These are phyloP conservation scores for Lepidium campestre DNA, from an alignment of 441 rosid genomes.

Conservation along the genomic window DNA sequence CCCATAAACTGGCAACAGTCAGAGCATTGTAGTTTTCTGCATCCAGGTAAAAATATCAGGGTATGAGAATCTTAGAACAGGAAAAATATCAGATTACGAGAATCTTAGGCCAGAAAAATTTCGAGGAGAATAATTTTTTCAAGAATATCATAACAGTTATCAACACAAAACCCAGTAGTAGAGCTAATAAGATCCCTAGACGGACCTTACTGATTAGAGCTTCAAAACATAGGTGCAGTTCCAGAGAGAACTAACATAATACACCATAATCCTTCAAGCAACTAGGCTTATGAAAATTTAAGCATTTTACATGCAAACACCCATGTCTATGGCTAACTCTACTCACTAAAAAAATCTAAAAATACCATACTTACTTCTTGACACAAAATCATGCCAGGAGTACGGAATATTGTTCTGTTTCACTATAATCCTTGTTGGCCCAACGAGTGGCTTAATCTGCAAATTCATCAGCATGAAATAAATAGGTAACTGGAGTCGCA, in stretches of 20 bases:
- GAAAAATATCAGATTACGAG: neutral
- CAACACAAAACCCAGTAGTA: constrained; percentile 1
- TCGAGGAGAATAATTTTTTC: neutral
- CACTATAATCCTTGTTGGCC: constrained; percentile 67
- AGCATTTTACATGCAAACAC: neutral
- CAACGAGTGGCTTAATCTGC: constrained; percentile 88
- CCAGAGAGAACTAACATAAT: constrained; percentile 4
- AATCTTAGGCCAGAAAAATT: neutral
- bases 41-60: constrained; percentile 19
- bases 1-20: constrained; percentile 85
- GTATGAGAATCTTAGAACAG: constrained; percentile 13
- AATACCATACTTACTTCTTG: constrained; percentile 49
- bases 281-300: neutral
- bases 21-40: constrained; percentile 98
- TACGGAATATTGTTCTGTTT: constrained; percentile 44
- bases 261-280: neutral
- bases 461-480: constrained; percentile 20
- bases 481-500: constrained; percentile 6
- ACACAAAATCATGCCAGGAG: constrained; percentile 99
- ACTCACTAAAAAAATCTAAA: neutral
- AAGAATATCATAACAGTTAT: constrained; percentile 1
- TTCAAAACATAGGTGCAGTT: neutral
- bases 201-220: neutral
- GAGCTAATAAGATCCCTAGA: neutral
- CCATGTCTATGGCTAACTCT: neutral